Percentiles rank a stretch among this genome's conserved stretches.
Evolutionary conservation across 108 stramenopile genomes (phyloP).

Genomic region (Chaetoceros tenuissimus): DNA sequence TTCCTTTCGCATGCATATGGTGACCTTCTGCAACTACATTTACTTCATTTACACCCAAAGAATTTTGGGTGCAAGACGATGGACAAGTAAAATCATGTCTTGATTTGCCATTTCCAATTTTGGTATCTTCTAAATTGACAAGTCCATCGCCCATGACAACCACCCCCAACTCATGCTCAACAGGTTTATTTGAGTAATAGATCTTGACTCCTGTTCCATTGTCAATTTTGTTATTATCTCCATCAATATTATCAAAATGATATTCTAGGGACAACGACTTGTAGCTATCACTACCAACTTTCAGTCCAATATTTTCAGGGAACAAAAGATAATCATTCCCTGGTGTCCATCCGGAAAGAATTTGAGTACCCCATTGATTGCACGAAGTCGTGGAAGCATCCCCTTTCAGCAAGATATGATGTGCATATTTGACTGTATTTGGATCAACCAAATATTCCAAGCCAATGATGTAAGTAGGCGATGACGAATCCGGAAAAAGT

Average conservation of each 20-base stretch:
- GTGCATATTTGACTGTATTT: constrained; percentile 15
- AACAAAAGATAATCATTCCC: constrained; percentile 23
- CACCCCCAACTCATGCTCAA: constrained; percentile 30
- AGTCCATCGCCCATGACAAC: constrained; percentile 36
- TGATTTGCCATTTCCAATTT: constrained; percentile 16
- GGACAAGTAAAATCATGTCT: constrained; percentile 36
- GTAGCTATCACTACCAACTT: constrained; percentile 22
- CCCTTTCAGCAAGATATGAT: constrained; percentile 29
- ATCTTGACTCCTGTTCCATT: constrained; percentile 38
- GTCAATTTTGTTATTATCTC: constrained; percentile 18
- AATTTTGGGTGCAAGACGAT: constrained; percentile 17
- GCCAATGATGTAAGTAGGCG: constrained; percentile 17
- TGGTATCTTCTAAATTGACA: constrained; percentile 12
- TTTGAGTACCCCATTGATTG: background rate
- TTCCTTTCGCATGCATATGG: constrained; percentile 49
- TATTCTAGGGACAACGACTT: constrained; percentile 20
- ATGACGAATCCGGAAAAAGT: constrained; percentile 13
- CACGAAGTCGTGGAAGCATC: too few species aligned
- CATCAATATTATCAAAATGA: constrained; percentile 49
- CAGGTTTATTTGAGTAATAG: constrained; percentile 26
- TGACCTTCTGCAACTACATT: constrained; percentile 41
- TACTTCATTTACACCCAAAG: constrained; percentile 13
- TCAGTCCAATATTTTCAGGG: constrained; percentile 32
- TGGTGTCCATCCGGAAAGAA: constrained; percentile 30
- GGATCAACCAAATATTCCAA: constrained; percentile 20